Base-by-base conservation (phyloP, 345 rosid genomes). In the Clausena lansium region DNA sequence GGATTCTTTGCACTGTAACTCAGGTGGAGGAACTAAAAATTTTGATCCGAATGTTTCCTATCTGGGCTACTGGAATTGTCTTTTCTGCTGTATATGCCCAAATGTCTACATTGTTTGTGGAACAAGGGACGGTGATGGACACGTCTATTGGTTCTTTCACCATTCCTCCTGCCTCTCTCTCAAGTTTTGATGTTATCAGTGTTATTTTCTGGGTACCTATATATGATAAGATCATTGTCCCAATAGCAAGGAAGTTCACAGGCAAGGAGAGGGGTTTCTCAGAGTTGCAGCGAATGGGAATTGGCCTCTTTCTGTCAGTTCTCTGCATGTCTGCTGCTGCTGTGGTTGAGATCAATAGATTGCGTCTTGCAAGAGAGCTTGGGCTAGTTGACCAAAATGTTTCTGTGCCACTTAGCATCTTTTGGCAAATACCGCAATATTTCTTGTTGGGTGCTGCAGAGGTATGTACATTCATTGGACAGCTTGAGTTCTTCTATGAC, bases 21-120 rank as follows among this genome's bases (percentile, higher is more conserved):
- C 98, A 96, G 76, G 97, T 96, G 13, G 99, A 96, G 85, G 98
- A 96, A 82, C 79, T 96, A 67, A 96, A 96, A 85, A 94, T 96
- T 76, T 81, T 96, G 87, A 82, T 91, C 58, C 93, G 98, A 38
- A 91, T 96, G 98, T 91, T 94, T 76, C 98, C 98, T 9, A 88
- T 96, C 45, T 96, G 99, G 99, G 97, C 95, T 64, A 89, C 93
- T 2, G 98, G 95, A 71, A 96, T 96, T 25, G 81, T 91, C 27
- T 96, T 96, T 81, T 84, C 95, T 27, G 95, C 97, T 7, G 93
- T 94, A 3, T 86, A 94, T 65, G 93, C 97, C 30, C 99, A 96
- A 76, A 94, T 92, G 88, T 92, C 97, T 9, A 92, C 98, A 22
- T 85, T 92, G 94, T 96, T 92, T 67, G 97, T 96, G 71, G 98